Evolutionary conservation across 306 rosid species (phyloP).

Genomic region (Vachellia pachyceras): DNA sequence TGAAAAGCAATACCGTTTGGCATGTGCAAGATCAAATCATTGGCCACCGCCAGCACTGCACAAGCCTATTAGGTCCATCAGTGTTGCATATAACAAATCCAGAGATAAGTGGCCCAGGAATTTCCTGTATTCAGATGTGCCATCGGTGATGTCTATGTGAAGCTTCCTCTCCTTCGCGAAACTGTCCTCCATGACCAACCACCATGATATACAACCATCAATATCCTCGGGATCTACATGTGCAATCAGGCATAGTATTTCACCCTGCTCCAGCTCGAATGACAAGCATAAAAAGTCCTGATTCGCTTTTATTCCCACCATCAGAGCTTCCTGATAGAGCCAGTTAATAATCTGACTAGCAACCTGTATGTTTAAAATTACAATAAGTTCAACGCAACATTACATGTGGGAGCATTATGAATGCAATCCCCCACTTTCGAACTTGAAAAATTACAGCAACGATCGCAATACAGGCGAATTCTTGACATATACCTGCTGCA

Average conservation of each 20-base stretch:
- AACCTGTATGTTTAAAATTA: conserved; percentile 58
- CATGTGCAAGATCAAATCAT: conserved; percentile 35
- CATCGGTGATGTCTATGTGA: conserved; percentile 53
- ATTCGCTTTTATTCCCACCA: conserved; percentile 79
- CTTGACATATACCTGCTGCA: conserved; percentile 73
- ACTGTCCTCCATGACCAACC: conserved; percentile 79
- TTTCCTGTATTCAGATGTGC: conserved; percentile 72
- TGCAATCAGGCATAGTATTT: conserved; percentile 75
- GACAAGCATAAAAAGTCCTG: conserved; percentile 79
- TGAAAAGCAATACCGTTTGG: neutral
- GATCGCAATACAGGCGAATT: neutral
- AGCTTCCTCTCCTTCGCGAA: conserved; percentile 71
- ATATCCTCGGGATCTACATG: conserved; percentile 74
- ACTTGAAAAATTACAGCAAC: neutral
- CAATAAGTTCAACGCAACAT: conserved; percentile 24
- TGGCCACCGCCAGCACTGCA: conserved; percentile 67
- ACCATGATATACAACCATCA: conserved; percentile 90
- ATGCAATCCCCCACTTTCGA: conserved; percentile 6
- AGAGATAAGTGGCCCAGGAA: conserved; percentile 80
- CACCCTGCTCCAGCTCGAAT: conserved; percentile 85
- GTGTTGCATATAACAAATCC: conserved; percentile 76
- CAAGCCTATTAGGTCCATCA: conserved; percentile 81
- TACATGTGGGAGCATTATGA: neutral
- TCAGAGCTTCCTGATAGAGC: conserved; percentile 85
- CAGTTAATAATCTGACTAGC: conserved; percentile 85